These are phyloP conservation scores for Rhododendron henanense DNA, from an alignment of 148 eudicot species.

Conservation along the genomic window DNA sequence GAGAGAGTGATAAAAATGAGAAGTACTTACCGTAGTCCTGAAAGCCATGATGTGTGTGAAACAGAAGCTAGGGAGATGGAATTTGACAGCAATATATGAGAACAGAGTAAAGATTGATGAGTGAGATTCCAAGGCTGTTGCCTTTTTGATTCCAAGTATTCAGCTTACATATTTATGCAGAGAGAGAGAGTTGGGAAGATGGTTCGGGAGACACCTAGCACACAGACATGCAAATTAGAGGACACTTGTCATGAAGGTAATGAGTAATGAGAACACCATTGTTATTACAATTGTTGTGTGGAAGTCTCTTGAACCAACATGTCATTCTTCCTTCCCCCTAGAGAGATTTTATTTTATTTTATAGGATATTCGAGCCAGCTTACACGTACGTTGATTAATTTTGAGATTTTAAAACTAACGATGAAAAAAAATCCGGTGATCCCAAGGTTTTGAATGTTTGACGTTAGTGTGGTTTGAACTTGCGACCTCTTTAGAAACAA, in stretches of 20 bases:
- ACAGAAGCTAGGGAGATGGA: neutral
- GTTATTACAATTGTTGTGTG: neutral
- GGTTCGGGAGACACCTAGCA: neutral
- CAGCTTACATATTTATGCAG: no score
- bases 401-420: no score
- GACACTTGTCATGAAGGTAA: neutral
- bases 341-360: neutral
- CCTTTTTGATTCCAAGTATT: neutral
- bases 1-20: neutral
- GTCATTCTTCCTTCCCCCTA: neutral
- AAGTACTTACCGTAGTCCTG: neutral
- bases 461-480: no score
- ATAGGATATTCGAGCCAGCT: rapidly evolving
- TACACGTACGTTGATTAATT: no score
- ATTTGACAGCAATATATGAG: neutral
- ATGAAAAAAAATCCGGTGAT: no score
- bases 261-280: neutral
- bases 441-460: no score
- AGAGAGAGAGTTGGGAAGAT: neutral
- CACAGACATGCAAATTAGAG: no score
- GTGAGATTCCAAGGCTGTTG: no score
- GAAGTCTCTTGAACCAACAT: neutral
- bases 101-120: neutral
- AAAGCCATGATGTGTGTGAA: neutral
- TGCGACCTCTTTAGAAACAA: no score